Evolutionary conservation across 805 yeast species (phyloP).

Genomic region (Candida verbasci): DNA sequence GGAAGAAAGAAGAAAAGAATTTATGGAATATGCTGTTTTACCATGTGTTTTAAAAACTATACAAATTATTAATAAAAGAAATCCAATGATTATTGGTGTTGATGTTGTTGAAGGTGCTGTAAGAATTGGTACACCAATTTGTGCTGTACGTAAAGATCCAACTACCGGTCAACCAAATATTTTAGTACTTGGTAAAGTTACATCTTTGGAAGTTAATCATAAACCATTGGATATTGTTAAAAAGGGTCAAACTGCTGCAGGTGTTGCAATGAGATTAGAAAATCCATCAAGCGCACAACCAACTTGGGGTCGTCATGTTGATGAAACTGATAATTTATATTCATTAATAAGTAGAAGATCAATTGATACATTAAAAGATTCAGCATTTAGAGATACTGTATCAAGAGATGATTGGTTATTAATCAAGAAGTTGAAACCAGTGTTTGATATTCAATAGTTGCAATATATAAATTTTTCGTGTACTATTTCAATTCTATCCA

Average conservation of each 20-base stretch:
- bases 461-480: background rate
- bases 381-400: constrained; percentile 94
- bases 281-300: constrained; percentile 92
- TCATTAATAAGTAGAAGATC: constrained; percentile 88
- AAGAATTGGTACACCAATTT: constrained; percentile 90
- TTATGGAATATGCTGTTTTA: constrained; percentile 82
- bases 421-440: constrained; percentile 80
- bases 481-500: too few relatives aligned
- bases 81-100: constrained; percentile 99
- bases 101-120: constrained; percentile 91
- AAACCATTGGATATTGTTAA: constrained; percentile 73
- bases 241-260: constrained; percentile 95
- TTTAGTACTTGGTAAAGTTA: constrained; percentile 80
- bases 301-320: constrained; percentile 98
- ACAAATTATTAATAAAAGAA: constrained; percentile 96
- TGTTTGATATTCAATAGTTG: constrained; percentile 70
- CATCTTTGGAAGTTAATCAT: constrained; percentile 94
- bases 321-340: constrained; percentile 84
- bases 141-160: constrained; percentile 89
- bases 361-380: constrained; percentile 95
- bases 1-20: constrained; percentile 87
- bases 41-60: constrained; percentile 94
- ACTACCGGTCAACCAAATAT: constrained; percentile 68
- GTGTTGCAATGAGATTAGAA: constrained; percentile 97
- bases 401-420: constrained; percentile 94